Evolutionary conservation across 768 basidiomycete genomes (phyloP).

Genomic region (Pleurotus tuoliensis): DNA sequence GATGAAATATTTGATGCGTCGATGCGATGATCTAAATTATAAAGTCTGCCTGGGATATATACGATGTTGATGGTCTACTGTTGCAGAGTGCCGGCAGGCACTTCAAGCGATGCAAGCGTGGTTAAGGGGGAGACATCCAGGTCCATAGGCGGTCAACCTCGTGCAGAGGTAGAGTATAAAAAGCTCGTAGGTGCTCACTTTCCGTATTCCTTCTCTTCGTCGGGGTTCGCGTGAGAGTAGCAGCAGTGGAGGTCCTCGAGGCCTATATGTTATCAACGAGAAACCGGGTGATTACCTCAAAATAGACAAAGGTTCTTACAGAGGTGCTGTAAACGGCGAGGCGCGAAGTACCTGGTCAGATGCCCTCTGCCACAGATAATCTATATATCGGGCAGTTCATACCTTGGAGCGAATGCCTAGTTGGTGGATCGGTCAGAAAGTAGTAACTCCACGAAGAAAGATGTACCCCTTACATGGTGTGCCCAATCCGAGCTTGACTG

Average conservation of each 20-base stretch:
- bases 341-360: neutral
- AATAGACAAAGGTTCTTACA: neutral
- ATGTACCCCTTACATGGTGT: neutral
- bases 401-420: slow-evolving; percentile 4
- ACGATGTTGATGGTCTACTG: too few relatives aligned
- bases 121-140: too few relatives aligned
- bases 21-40: too few relatives aligned
- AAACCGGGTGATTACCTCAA: neutral
- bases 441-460: neutral
- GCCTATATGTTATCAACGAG: neutral
- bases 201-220: neutral
- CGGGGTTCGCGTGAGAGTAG: neutral
- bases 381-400: neutral
- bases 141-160: too few relatives aligned
- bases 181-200: too few relatives aligned
- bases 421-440: neutral
- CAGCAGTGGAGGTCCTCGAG: neutral
- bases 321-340: neutral
- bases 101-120: too few relatives aligned
- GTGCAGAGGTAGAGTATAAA: too few relatives aligned
- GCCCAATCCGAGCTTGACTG: neutral
- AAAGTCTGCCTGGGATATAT: too few relatives aligned
- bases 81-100: too few relatives aligned
- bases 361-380: neutral
- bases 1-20: too few relatives aligned